phyloP scores from a whole-genome alignment of 805 yeast genomes.

The Zygosaccharomyces rouxii region DNA sequence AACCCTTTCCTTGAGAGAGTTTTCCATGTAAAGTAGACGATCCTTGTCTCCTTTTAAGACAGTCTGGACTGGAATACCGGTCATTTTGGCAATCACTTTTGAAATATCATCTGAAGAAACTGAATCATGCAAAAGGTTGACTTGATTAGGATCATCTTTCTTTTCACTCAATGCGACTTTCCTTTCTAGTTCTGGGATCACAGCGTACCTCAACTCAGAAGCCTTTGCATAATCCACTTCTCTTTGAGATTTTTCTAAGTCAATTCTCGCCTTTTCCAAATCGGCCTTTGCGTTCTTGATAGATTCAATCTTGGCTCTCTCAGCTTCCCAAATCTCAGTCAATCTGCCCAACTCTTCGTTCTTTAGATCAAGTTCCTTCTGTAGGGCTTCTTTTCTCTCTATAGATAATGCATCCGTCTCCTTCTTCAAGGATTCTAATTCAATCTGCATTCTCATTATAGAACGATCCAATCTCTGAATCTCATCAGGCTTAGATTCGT shows the following conservation, averaged over 20 bases:
- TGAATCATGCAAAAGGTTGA: conserved; percentile 60
- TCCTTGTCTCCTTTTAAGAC: conserved; percentile 94
- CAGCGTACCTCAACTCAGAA: conserved; percentile 81
- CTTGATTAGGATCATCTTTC: conserved; percentile 35
- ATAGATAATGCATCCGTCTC: conserved; percentile 82
- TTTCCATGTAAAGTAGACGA: conserved; percentile 82
- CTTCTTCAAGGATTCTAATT: conserved; percentile 86
- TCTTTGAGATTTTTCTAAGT: conserved; percentile 77
- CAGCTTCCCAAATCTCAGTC: conserved; percentile 83
- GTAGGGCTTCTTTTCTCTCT: conserved; percentile 72
- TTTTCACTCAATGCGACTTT: conserved; percentile 47
- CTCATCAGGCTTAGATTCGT: conserved; percentile 95
- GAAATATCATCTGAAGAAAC: conserved; percentile 95
- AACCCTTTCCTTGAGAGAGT: conserved; percentile 67
- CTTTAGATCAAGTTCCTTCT: conserved; percentile 59
- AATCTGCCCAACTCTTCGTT: conserved; percentile 62
- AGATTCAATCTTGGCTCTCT: conserved; percentile 67
- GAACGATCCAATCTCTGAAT: conserved; percentile 83
- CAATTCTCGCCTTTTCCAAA: conserved; percentile 77
- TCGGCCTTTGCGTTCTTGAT: conserved; percentile 77
- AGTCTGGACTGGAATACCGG: conserved; percentile 91
- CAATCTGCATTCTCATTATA: conserved; percentile 91
- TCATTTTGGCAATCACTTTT: conserved; percentile 84
- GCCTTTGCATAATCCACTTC: conserved; percentile 84
- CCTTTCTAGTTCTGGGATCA: conserved; percentile 73